A percentile compares a stretch with the other conserved stretches of the same genome.
These are phyloP conservation scores for Cicer yamashitae DNA, from an alignment of 306 rosid genomes.

Conservation along the genomic window DNA sequence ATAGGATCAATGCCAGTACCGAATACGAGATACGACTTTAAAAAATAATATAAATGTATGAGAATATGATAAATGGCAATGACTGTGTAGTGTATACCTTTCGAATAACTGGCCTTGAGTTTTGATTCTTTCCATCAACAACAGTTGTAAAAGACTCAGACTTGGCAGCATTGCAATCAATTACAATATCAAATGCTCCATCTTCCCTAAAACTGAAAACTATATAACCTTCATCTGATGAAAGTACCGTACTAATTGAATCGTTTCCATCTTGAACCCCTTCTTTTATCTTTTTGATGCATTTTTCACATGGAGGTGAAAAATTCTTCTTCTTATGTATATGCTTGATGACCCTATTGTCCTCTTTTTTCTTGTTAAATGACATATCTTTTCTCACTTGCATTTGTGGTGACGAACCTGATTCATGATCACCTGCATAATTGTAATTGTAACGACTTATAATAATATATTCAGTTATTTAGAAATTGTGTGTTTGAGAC, in stretches of 20 bases:
- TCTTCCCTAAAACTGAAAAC: conserved; percentile 68
- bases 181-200: conserved; percentile 62
- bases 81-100: conserved; percentile 53
- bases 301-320: conserved; percentile 28
- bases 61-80: not conserved
- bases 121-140: conserved; percentile 41
- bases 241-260: conserved; percentile 47
- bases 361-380: conserved; percentile 33
- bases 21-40: too few species aligned
- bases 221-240: conserved; percentile 57
- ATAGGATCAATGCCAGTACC: too few species aligned
- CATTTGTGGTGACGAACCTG: conserved; percentile 38
- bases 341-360: conserved; percentile 18
- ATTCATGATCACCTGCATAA: conserved; percentile 46
- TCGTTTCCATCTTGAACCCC: conserved; percentile 32
- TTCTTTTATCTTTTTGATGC: conserved; percentile 29
- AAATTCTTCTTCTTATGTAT: conserved; percentile 20
- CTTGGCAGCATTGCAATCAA: conserved; percentile 45
- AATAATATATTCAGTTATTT: not conserved
- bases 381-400: conserved; percentile 43
- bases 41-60: not conserved
- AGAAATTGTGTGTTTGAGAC: not conserved
- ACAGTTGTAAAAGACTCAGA: conserved; percentile 29
- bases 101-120: conserved; percentile 53
- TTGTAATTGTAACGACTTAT: not conserved